A percentile compares a stretch with the other conserved stretches of the same genome.
Conservation (phyloP, 176 grass and related monocot species). For the Hsuehochloa calcarea region DNA sequence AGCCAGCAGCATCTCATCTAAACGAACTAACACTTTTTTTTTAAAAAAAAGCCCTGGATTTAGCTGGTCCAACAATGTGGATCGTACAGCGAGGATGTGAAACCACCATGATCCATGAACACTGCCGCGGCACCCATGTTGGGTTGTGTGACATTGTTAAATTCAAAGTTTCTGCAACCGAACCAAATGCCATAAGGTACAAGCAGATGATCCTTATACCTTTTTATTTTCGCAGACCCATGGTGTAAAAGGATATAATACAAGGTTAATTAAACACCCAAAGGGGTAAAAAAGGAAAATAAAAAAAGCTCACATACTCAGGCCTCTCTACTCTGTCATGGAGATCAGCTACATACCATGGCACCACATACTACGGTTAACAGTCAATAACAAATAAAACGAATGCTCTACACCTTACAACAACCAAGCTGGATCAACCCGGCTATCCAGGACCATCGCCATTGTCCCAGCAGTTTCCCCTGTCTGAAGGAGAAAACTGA, state of each 20-base stretch:
- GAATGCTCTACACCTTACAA: slow-evolving; percentile 52
- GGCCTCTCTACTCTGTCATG: slow-evolving; percentile 37
- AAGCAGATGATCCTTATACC: slow-evolving; percentile 10
- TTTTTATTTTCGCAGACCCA: slow-evolving; percentile 22
- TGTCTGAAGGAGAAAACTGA: slow-evolving; percentile 4
- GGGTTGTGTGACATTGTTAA: background rate
- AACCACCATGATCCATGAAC: background rate
- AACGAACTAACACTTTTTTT: background rate
- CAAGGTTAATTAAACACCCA: slow-evolving; percentile 40
- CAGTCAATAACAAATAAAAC: slow-evolving; percentile 52
- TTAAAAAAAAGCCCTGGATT: background rate
- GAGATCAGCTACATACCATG: slow-evolving; percentile 39
- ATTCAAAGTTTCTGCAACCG: background rate
- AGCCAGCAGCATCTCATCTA: slow-evolving; percentile 5
- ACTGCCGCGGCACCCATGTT: background rate
- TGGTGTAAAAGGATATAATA: slow-evolving; percentile 37
- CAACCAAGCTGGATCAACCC: slow-evolving; percentile 37
- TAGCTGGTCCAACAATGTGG: background rate
- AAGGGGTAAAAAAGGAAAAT: background rate
- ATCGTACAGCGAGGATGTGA: background rate
- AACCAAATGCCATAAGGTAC: background rate
- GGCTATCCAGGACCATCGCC: background rate
- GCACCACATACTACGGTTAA: slow-evolving; percentile 46
- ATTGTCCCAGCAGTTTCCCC: slow-evolving; percentile 29
- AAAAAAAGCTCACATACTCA: slow-evolving; percentile 35